phyloP scores from a whole-genome alignment of 176 grass and related monocot genomes.

The Otatea glauca region DNA sequence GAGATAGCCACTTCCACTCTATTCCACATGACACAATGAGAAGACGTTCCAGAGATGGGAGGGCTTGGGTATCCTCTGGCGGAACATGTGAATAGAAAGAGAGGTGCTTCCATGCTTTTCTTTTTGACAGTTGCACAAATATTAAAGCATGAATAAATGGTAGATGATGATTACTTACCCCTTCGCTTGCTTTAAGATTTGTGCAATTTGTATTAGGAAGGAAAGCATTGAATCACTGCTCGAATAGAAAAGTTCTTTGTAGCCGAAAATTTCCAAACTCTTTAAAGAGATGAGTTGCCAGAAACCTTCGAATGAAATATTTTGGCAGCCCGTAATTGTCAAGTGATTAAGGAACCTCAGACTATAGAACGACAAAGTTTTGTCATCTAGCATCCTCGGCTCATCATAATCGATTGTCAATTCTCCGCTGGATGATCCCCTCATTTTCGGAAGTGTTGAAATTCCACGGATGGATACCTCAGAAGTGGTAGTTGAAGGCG shows the following conservation, averaged over 20 bases:
- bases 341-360: not conserved
- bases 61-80: not conserved
- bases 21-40: rapidly evolving
- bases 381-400: not conserved
- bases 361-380: conserved; percentile 32
- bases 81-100: not conserved
- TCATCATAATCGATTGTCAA: not conserved
- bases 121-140: too few relatives aligned
- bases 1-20: not conserved
- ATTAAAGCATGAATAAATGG: too few relatives aligned
- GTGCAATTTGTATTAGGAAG: too few relatives aligned
- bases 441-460: not conserved
- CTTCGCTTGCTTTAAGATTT: too few relatives aligned
- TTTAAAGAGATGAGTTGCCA: conserved; percentile 21
- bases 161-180: too few relatives aligned
- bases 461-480: not conserved
- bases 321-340: not conserved
- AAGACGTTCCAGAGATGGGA: not conserved
- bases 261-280: not conserved
- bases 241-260: conserved; percentile 3
- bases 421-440: too few relatives aligned
- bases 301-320: conserved; percentile 5
- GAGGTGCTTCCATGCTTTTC: too few relatives aligned
- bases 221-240: too few relatives aligned
- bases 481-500: not conserved